phyloP scores from a whole-genome alignment of 768 basidiomycete species.

The Xerocomellus chrysenteron region DNA sequence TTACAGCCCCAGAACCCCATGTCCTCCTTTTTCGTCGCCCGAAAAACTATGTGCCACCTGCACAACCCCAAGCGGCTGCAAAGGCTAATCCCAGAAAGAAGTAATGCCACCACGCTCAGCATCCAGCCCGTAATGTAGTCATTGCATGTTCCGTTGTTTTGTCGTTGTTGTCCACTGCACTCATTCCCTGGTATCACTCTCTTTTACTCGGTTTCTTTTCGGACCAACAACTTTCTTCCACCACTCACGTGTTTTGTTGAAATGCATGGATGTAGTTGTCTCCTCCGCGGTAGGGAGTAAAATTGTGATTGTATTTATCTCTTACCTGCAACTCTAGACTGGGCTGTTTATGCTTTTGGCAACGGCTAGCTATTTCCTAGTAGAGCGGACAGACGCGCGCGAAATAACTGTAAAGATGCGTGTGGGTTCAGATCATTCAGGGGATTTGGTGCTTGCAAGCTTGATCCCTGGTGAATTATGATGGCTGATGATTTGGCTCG shows the following conservation, averaged over 20 bases:
- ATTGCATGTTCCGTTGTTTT: slow-evolving; percentile 22
- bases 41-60: slow-evolving; percentile 61
- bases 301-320: slow-evolving; percentile 10
- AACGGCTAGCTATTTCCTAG: not conserved
- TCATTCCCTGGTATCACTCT: slow-evolving; percentile 14
- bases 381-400: no score
- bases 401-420: no score
- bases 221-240: slow-evolving; percentile 4
- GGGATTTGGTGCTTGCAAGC: no score
- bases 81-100: slow-evolving; percentile 46
- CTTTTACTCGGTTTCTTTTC: slow-evolving; percentile 9
- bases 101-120: slow-evolving; percentile 21
- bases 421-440: no score
- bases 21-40: slow-evolving; percentile 89
- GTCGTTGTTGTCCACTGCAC: slow-evolving; percentile 21
- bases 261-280: slow-evolving; percentile 8
- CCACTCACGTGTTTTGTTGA: slow-evolving; percentile 6
- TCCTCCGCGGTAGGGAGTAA: slow-evolving; percentile 6
- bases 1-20: slow-evolving; percentile 84
- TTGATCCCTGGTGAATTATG: no score
- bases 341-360: not conserved
- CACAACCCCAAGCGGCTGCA: slow-evolving; percentile 41
- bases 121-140: slow-evolving; percentile 12
- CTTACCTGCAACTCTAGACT: slow-evolving; percentile 8
- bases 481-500: no score